These are phyloP conservation scores for Quercus variabilis DNA, from an alignment of 306 rosid species.

Conservation along the genomic window DNA sequence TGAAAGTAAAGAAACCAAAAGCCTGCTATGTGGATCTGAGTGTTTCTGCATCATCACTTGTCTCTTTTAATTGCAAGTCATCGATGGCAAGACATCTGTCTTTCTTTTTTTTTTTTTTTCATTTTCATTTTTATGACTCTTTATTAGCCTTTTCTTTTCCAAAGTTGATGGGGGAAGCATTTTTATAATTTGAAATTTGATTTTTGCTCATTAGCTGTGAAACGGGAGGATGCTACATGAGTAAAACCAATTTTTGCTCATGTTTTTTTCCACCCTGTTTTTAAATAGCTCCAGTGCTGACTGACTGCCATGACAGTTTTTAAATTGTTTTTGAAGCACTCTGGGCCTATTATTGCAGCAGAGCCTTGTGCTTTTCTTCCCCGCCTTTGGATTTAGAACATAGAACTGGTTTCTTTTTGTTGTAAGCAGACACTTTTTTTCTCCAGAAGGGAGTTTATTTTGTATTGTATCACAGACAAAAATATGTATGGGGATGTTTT, in stretches of 20 bases:
- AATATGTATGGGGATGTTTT: slow-evolving; percentile 6
- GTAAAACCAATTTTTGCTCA: slow-evolving; percentile 19
- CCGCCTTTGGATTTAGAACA: slow-evolving; percentile 30
- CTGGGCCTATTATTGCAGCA: slow-evolving; percentile 36
- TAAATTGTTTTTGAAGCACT: slow-evolving; percentile 47
- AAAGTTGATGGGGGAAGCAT: slow-evolving; percentile 39
- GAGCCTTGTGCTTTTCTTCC: slow-evolving; percentile 37
- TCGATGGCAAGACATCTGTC: neutral
- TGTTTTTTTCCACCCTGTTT: slow-evolving; percentile 54
- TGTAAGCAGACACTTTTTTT: slow-evolving; percentile 11
- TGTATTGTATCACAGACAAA: slow-evolving; percentile 18
- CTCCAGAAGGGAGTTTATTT: slow-evolving; percentile 38
- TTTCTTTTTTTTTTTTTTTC: neutral
- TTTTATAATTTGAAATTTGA: neutral
- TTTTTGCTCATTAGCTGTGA: slow-evolving; percentile 30
- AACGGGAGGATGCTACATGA: slow-evolving; percentile 51
- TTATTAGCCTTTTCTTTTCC: slow-evolving; percentile 7
- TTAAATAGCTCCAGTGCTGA: slow-evolving; percentile 47
- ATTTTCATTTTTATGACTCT: neutral
- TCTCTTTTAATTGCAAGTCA: neutral
- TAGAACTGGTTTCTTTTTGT: slow-evolving; percentile 6
- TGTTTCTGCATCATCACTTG: neutral
- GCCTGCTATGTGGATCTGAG: slow-evolving; percentile 17
- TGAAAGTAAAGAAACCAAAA: slow-evolving; percentile 34
- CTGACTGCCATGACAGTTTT: slow-evolving; percentile 27